These are phyloP conservation scores for Aspergillus olivimuriae DNA, from an alignment of 495 filamentous ascomycete species.

Conservation along the genomic window DNA sequence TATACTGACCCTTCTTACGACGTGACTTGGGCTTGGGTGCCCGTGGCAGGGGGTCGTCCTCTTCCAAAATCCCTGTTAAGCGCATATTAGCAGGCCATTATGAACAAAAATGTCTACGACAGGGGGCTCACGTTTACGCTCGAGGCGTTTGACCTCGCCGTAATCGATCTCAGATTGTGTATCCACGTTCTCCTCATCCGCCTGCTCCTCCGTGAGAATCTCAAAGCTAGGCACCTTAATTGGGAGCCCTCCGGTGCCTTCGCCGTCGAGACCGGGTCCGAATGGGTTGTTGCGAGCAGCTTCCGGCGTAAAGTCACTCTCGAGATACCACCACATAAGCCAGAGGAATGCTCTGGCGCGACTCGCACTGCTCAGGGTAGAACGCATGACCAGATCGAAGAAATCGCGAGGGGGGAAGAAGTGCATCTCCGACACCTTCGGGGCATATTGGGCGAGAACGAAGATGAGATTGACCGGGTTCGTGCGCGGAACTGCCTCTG, in stretches of 20 bases:
- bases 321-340: slow-evolving; percentile 99
- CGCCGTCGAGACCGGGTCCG: slow-evolving; percentile 62
- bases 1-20: slow-evolving; percentile 46
- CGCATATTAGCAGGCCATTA: slow-evolving; percentile 4
- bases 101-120: not conserved
- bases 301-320: slow-evolving; percentile 84
- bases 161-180: slow-evolving; percentile 78
- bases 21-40: slow-evolving; percentile 39
- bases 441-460: slow-evolving; percentile 83
- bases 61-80: slow-evolving; percentile 48
- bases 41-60: slow-evolving; percentile 54
- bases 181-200: slow-evolving; percentile 83
- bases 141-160: slow-evolving; percentile 75
- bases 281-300: slow-evolving; percentile 85
- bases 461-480: slow-evolving; percentile 98
- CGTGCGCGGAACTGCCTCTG: slow-evolving; percentile 63
- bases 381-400: slow-evolving; percentile 92
- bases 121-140: slow-evolving; percentile 61
- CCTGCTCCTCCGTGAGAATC: slow-evolving; percentile 68
- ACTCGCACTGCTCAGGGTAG: slow-evolving; percentile 71
- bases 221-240: slow-evolving; percentile 80
- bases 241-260: slow-evolving; percentile 55
- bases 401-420: slow-evolving; percentile 85
- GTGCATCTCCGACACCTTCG: slow-evolving; percentile 86
- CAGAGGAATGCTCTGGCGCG: slow-evolving; percentile 88